phyloP scores from a whole-genome alignment of 1,139 yeast genomes.

The Candida gigantensis region DNA sequence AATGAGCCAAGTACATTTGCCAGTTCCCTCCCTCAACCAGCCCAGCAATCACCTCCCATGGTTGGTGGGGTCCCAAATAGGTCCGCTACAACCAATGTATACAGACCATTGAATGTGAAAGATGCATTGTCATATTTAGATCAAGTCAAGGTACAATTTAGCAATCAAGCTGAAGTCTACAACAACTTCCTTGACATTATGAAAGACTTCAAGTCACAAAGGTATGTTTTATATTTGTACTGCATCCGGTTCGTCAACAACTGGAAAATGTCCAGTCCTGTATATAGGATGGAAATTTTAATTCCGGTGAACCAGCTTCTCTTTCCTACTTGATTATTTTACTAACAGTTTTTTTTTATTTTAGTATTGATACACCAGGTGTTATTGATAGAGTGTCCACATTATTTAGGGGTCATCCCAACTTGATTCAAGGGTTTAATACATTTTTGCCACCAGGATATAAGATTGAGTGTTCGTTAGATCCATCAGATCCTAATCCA shows the following conservation, averaged over 20 bases:
- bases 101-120: constrained; percentile 90
- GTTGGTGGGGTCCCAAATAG: constrained; percentile 43
- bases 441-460: constrained; percentile 97
- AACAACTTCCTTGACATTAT: constrained; percentile 94
- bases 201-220: constrained; percentile 97
- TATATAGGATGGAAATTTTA: constrained; percentile 1
- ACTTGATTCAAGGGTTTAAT: constrained; percentile 92
- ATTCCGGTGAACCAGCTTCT: constrained; percentile 3
- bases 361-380: constrained; percentile 93
- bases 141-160: constrained; percentile 92
- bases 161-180: constrained; percentile 91
- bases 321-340: neutral
- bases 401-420: constrained; percentile 89
- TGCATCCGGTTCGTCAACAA: neutral
- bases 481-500: constrained; percentile 89
- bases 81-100: constrained; percentile 50
- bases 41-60: constrained; percentile 15
- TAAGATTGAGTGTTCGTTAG: constrained; percentile 86
- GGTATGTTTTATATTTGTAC: constrained; percentile 34
- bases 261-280: constrained; percentile 1
- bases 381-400: constrained; percentile 94
- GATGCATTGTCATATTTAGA: constrained; percentile 95
- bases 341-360: constrained; percentile 8
- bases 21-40: constrained; percentile 15
- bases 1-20: constrained; percentile 5